Base-by-base conservation (phyloP, 768 basidiomycete genomes). In the Tricholoma furcatifolium region DNA sequence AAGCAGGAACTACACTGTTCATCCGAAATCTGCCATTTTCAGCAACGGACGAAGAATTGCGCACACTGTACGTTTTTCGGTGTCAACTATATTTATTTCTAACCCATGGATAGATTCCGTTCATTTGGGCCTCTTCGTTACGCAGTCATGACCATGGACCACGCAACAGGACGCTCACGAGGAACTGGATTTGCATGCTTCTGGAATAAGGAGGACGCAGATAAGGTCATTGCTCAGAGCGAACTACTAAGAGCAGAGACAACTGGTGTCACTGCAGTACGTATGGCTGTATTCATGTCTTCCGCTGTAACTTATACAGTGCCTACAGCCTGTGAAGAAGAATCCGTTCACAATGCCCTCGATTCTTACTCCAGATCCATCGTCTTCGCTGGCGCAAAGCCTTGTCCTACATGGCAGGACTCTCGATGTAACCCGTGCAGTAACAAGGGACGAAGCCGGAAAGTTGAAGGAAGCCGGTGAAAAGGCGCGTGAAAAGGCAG, bases 181-280 rank as follows among this genome's bases (percentile, higher is more conserved):
- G 97, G 97, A 21, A 96, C 94, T 6, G 97, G 94, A 3, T 99
- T 99, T 65, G 93, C 87, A 2, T 98, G 94, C 67, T 98, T 96
- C 71, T 98, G 96, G 94, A 92, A 95, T 52, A 84, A 80, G 55
- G 89, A 85, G 57, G 89, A 95, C 57, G 95, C 95, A 14, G 87
- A 95, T 63, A 84, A 84, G 54, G 93, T 84, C 8, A 77, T 98
- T 20, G 77, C 84, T 49, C 90, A 94, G 64, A 88, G 93, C 54
- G 84, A 91, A 21, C 72, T 85, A 5, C 69, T 93, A 4, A 81
- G 81, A 17, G 60, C 73, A 24, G 88, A 92, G 67, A 87, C 83
- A 0, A 76, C 77, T 8, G 83, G 83, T 9, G 68, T 68, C 15
- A 64, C 70, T 18, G 63, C 55, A 21, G 68, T 71, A 57, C 21